Evolutionary conservation across 2,329 filamentous ascomycete genomes (phyloP), one percentile per base, ranked within the genome.

Genomic region (Cladophialophora chaetospira): DNA sequence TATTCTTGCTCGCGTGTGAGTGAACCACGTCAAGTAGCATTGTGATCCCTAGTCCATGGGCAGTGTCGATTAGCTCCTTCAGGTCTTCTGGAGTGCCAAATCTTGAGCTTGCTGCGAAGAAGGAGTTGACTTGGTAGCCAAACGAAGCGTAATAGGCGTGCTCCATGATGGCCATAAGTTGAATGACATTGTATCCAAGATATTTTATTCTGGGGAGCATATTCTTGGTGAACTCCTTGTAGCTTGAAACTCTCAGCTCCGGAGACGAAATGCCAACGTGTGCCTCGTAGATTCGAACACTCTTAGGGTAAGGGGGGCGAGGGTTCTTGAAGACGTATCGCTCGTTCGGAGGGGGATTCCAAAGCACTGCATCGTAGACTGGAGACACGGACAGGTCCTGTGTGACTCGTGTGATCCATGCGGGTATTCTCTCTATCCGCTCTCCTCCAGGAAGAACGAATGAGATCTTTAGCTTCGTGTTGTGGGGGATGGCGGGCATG

Each of bases 81-180:
- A 99, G 79, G 33, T 97, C 94, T 69, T 99, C 94, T 0, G 94
- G 94, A 0, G 87, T 83, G 38, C 94, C 94, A 70, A 96, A 99
- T 61, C 94, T 87, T 73, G 93, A 97, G 74, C 92, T 97, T 10
- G 93, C 92, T 25, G 94, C 94, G 68, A 97, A 99, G 80, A 99
- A 99, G 74, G 89, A 97, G 79, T 97, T 99, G 76, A 99, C 85
- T 74, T 99, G 94, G 73, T 99, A 99, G 44, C 94, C 94, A 68
- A 99, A 99, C 70, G 93, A 97, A 68, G 94, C 94, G 72, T 99
- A 99, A 80, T 99, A 99, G 47, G 94, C 94, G 75, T 99, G 94
- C 72, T 99, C 94, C 93, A 99, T 99, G 70, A 99, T 82, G 43
- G 94, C 94, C 94, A 99, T 99, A 63, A 99, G 81, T 72, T 99